A percentile compares a stretch with the other conserved stretches of the same genome.
Evolutionary conservation across 2,329 filamentous ascomycete genomes (phyloP).

Genomic region (Pezicula carpinea): DNA sequence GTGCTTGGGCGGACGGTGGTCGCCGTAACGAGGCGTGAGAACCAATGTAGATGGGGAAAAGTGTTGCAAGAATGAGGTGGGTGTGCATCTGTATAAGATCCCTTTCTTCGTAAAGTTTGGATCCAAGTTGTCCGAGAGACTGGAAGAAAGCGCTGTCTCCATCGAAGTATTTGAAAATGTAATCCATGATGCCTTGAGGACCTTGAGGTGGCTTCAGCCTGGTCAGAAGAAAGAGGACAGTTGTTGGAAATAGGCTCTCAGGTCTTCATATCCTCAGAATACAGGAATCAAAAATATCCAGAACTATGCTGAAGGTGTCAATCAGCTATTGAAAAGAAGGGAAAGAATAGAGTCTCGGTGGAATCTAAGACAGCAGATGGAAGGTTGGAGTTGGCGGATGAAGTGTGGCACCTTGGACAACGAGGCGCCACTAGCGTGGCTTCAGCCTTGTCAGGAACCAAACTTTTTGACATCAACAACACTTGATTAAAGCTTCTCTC

Average conservation of each 20-base stretch:
- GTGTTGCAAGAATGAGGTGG: slow-evolving; percentile 62
- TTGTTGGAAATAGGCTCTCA: not conserved
- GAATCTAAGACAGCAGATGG: not conserved
- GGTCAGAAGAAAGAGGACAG: not conserved
- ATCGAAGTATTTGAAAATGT: slow-evolving; percentile 11
- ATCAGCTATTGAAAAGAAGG: not conserved
- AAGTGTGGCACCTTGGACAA: not conserved
- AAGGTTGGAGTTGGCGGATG: not conserved
- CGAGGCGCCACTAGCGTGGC: not conserved
- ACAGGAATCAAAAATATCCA: not conserved
- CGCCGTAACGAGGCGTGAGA: slow-evolving; percentile 81
- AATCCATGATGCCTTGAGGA: slow-evolving; percentile 7
- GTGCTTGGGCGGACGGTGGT: slow-evolving; percentile 68
- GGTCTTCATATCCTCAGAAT: not conserved
- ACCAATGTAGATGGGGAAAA: slow-evolving; percentile 80
- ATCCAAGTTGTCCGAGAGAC: slow-evolving; percentile 19
- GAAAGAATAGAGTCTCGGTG: not conserved
- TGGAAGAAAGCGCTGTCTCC: slow-evolving; percentile 20
- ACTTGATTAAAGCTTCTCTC: not conserved
- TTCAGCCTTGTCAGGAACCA: slow-evolving; percentile 18
- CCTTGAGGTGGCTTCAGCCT: not conserved
- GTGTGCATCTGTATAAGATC: slow-evolving; percentile 23
- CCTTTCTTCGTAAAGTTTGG: slow-evolving; percentile 16
- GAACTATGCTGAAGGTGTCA: not conserved
- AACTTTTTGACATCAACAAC: not conserved